Evolutionary conservation across 2,329 filamentous ascomycete species (phyloP).

Genomic region (Exophiala viscosa): DNA sequence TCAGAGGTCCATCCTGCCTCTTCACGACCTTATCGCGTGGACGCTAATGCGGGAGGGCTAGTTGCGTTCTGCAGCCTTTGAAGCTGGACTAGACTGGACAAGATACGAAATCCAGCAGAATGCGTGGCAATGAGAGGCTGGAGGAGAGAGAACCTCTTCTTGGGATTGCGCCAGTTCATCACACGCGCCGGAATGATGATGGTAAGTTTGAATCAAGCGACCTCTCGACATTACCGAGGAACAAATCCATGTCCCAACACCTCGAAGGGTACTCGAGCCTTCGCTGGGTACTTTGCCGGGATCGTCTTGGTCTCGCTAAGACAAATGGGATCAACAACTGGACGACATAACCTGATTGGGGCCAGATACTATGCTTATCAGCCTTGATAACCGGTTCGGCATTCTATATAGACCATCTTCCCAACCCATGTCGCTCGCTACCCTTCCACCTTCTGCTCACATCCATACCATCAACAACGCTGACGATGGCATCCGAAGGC

Average conservation of each 20-base stretch:
- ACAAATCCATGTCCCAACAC: background rate
- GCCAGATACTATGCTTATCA: constrained; percentile 7
- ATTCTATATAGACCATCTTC: constrained; percentile 1
- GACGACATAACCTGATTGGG: constrained; percentile 4
- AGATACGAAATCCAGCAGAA: background rate
- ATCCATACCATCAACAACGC: background rate
- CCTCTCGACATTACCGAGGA: background rate
- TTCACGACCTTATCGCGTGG: constrained; percentile 2
- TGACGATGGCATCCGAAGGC: constrained; percentile 34
- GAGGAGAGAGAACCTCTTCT: background rate
- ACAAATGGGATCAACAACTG: constrained; percentile 6
- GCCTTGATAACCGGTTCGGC: constrained; percentile 5
- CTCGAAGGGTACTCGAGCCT: background rate
- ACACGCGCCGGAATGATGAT: background rate
- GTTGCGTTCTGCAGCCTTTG: background rate
- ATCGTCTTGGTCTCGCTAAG: constrained; percentile 9
- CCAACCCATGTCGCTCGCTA: background rate
- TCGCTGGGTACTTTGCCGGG: background rate
- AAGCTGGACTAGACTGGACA: background rate
- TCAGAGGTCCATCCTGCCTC: constrained; percentile 3
- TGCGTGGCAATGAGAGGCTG: background rate
- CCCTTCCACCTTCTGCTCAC: background rate
- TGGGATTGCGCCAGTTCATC: background rate
- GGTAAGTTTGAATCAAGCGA: background rate
- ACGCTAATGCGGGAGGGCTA: background rate